Evolutionary conservation across 305 asterid genomes (phyloP), one percentile per base, ranked within the genome.

Genomic region (Fraxinus sp.): DNA sequence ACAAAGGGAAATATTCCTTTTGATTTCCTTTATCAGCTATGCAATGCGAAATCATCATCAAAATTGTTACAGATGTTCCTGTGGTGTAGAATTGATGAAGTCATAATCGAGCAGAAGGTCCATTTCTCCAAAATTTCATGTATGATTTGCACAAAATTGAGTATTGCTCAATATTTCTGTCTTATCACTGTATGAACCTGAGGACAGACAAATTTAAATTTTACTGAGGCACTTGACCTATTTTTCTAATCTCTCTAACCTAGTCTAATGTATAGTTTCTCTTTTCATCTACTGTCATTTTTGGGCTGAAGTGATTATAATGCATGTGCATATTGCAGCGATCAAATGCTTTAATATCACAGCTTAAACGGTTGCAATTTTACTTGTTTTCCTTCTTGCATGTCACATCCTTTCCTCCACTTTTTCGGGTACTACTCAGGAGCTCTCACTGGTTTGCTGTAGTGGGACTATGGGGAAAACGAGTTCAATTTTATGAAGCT

Each of bases 21-120:
- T 36, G 28, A 7, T 62, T n/a, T 80, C 13, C 1, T 55, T 80
- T 77, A 75, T 70, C 78, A 80, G 86, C 79, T 16, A 52, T 37
- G 76, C 30, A 1, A 84, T 33, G 24, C 11, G 39, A 55, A 68
- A 37, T 55, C 83, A 49, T 55, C 71, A 75, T 78, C 76, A 57
- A 6, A 66, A 62, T 26, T 62, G 22, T 35, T 52, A 13, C 26
- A 18, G 37, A 68, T 73, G 70, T 36, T 78, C 79, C 41, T 49
- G 49, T 18, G 66, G 36, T 14, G 78, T 79, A n/a, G 11, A 32
- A 20, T 64, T 76, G 37, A 44, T 75, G 39, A 66, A 8, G 7
- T 28, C 36, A 11, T 16, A 11, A 37, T 41, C 24, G 55, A 44
- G 57, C 77, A 22, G 24, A 22, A 37, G 28, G 71, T 33, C 49